Evolutionary conservation across 495 filamentous ascomycete genomes (phyloP).

Genomic region (Daldinia caldariorum): DNA sequence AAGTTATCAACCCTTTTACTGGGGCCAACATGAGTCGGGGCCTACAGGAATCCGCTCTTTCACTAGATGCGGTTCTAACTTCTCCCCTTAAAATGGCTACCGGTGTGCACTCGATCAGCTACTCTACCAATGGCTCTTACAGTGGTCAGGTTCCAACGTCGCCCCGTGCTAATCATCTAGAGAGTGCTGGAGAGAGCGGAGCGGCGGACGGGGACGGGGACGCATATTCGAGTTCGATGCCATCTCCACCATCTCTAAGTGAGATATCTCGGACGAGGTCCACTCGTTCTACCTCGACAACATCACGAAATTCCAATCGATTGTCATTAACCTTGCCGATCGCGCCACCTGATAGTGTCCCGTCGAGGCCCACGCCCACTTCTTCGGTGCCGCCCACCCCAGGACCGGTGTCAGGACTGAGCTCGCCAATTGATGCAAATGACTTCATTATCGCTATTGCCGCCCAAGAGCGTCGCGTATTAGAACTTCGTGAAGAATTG

Average conservation of each 20-base stretch:
- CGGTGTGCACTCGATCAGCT: background rate
- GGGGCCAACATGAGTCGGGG: slow-evolving; percentile 39
- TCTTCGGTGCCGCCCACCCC: slow-evolving; percentile 60
- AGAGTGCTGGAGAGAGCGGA: slow-evolving; percentile 36
- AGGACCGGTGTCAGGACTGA: slow-evolving; percentile 51
- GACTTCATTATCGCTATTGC: slow-evolving; percentile 90
- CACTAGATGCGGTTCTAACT: slow-evolving; percentile 49
- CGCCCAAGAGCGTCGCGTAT: slow-evolving; percentile 88
- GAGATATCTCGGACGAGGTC: slow-evolving; percentile 58
- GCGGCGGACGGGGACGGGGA: slow-evolving; percentile 33
- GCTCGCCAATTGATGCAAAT: slow-evolving; percentile 71
- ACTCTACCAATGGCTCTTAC: background rate
- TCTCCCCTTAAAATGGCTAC: slow-evolving; percentile 34
- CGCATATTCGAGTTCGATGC: slow-evolving; percentile 40
- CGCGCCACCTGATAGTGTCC: slow-evolving; percentile 52
- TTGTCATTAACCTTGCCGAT: slow-evolving; percentile 85
- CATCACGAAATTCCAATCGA: slow-evolving; percentile 74
- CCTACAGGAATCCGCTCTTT: slow-evolving; percentile 41
- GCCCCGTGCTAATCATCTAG: slow-evolving; percentile 32
- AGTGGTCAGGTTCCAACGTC: slow-evolving; percentile 30
- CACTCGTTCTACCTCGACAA: slow-evolving; percentile 62
- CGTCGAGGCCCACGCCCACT: slow-evolving; percentile 56
- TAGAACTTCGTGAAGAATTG: slow-evolving; percentile 92
- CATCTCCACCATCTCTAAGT: slow-evolving; percentile 36
- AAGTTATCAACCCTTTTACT: slow-evolving; percentile 25